Conservation (phyloP, 2,329 filamentous ascomycete genomes). For the Teratosphaeriaceae sp. region DNA sequence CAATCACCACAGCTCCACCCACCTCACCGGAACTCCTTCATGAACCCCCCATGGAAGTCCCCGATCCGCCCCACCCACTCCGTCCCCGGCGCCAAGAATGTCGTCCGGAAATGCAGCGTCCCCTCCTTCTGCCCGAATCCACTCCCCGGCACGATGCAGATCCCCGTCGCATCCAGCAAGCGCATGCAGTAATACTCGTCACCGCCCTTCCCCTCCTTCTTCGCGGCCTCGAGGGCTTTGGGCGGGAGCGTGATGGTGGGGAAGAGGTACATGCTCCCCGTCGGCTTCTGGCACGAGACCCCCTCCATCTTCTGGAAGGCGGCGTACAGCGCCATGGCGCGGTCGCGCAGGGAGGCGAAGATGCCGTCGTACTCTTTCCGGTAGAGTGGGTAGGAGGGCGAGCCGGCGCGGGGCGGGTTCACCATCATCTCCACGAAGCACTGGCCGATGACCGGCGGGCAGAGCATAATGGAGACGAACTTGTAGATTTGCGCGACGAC, state of each 20-base stretch:
- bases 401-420: conserved; percentile 79
- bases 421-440: conserved; percentile 97
- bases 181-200: conserved; percentile 95
- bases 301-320: conserved; percentile 95
- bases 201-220: conserved; percentile 62
- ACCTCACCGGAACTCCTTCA: conserved; percentile 62
- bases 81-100: conserved; percentile 91
- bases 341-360: conserved; percentile 67
- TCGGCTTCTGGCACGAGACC: conserved; percentile 79
- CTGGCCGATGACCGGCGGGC: conserved; percentile 90
- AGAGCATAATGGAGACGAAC: conserved; percentile 95
- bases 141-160: conserved; percentile 86
- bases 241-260: conserved; percentile 76
- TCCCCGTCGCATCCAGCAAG: conserved; percentile 85
- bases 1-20: no score
- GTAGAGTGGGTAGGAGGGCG: conserved; percentile 80
- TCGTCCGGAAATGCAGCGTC: conserved; percentile 90
- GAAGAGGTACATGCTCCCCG: conserved; percentile 99
- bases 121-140: conserved; percentile 93
- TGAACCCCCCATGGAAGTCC: conserved; percentile 87
- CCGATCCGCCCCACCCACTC: conserved; percentile 86
- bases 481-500: conserved; percentile 97
- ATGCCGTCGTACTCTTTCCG: conserved; percentile 78
- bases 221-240: conserved; percentile 71
- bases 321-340: conserved; percentile 78